Conservation (phyloP, 768 basidiomycete genomes). For the Coprinopsis cinerea region DNA sequence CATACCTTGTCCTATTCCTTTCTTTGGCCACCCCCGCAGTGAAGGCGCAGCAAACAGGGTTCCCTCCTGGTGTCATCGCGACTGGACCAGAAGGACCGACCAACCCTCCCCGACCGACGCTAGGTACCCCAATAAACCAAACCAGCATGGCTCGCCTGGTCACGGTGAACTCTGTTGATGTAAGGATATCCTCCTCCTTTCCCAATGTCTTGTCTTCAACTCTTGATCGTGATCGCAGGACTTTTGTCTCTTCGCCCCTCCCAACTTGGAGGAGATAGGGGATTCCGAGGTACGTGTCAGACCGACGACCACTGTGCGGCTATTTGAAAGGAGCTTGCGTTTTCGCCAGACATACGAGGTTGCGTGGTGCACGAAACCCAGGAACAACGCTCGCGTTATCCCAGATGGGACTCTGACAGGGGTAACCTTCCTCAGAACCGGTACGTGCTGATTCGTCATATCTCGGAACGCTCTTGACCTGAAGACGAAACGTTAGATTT, state of each 20-base stretch:
- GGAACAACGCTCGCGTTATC: slow-evolving; percentile 41
- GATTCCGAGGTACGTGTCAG: slow-evolving; percentile 31
- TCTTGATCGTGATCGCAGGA: slow-evolving; percentile 20
- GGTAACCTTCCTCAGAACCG: slow-evolving; percentile 36
- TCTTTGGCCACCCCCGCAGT: background rate
- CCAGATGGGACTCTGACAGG: slow-evolving; percentile 38
- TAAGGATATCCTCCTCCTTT: slow-evolving; percentile 12
- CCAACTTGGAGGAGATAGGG: slow-evolving; percentile 24
- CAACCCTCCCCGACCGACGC: slow-evolving; percentile 34
- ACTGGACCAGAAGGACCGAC: slow-evolving; percentile 36
- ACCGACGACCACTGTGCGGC: background rate
- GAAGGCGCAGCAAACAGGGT: slow-evolving; percentile 12
- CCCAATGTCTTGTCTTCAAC: background rate
- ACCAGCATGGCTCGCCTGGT: slow-evolving; percentile 33
- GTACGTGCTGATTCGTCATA: slow-evolving; percentile 13
- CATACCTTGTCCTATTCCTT: background rate
- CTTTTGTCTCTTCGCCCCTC: slow-evolving; percentile 40
- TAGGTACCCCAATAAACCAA: slow-evolving; percentile 37
- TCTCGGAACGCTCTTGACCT: background rate
- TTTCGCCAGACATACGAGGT: slow-evolving; percentile 32
- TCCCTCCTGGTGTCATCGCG: slow-evolving; percentile 32
- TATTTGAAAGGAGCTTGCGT: background rate
- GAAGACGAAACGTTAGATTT: slow-evolving; percentile 20
- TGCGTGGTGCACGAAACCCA: slow-evolving; percentile 39
- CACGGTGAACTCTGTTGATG: slow-evolving; percentile 36